These are phyloP conservation scores for Botrytis hyacinthi DNA, from an alignment of 2,329 filamentous ascomycete species.

Conservation along the genomic window DNA sequence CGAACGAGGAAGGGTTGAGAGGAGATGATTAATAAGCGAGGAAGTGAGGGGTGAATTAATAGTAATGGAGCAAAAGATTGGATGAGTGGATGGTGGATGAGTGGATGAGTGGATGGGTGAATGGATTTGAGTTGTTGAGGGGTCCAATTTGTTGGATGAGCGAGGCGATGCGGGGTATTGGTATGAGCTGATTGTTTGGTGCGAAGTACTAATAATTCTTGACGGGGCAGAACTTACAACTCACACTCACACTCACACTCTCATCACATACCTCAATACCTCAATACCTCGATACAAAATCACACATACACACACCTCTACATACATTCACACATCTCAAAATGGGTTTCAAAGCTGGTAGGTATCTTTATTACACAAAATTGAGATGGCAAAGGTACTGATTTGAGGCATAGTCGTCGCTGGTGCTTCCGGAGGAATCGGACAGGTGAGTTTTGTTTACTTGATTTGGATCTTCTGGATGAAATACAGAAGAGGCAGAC, in stretches of 20 bases:
- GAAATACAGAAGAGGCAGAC: neutral
- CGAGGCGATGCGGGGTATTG: slow-evolving; percentile 2
- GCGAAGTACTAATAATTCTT: slow-evolving; percentile 2
- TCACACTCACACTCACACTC: neutral
- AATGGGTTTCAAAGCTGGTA: slow-evolving; percentile 62
- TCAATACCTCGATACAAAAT: neutral
- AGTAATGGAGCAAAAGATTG: neutral
- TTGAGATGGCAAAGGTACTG: slow-evolving; percentile 3
- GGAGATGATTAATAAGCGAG: neutral
- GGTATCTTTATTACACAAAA: slow-evolving; percentile 29
- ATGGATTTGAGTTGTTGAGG: slow-evolving; percentile 4
- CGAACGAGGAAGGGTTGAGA: neutral
- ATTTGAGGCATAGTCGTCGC: slow-evolving; percentile 63
- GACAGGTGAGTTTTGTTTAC: slow-evolving; percentile 65
- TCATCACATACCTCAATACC: neutral
- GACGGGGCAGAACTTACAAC: slow-evolving; percentile 6
- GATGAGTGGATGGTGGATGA: neutral
- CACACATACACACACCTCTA: neutral
- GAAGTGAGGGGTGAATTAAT: neutral
- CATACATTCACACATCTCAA: slow-evolving; percentile 23
- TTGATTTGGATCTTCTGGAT: neutral
- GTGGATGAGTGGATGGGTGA: neutral
- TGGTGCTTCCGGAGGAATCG: slow-evolving; percentile 97
- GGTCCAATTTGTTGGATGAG: neutral
- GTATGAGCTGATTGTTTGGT: neutral